These are phyloP conservation scores for Austroboletus niveus DNA, from an alignment of 1,284 basidiomycete species.

Conservation along the genomic window DNA sequence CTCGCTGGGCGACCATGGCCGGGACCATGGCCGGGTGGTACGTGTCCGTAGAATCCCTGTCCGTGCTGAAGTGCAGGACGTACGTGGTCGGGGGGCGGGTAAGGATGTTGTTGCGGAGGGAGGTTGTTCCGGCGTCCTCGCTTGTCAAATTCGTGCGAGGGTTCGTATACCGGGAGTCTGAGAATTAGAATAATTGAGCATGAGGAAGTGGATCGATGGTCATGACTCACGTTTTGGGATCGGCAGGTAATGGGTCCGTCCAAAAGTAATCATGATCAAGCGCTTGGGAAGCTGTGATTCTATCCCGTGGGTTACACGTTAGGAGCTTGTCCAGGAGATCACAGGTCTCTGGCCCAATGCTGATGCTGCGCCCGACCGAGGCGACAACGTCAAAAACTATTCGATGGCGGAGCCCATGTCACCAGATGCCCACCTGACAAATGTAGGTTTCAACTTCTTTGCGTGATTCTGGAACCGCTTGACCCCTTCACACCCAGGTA, in stretches of 20 bases:
- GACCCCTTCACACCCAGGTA: slow-evolving; percentile 82
- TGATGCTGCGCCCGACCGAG: slow-evolving; percentile 28
- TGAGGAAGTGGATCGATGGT: background rate
- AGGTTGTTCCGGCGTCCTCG: slow-evolving; percentile 55
- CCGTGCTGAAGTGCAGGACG: slow-evolving; percentile 31
- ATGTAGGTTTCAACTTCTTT: slow-evolving; percentile 55
- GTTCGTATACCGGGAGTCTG: slow-evolving; percentile 74
- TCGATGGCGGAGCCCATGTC: slow-evolving; percentile 18
- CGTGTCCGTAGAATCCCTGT: slow-evolving; percentile 28
- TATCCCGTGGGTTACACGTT: slow-evolving; percentile 87
- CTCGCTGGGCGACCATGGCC: slow-evolving; percentile 23
- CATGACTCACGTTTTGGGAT: slow-evolving; percentile 68
- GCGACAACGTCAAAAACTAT: slow-evolving; percentile 7
- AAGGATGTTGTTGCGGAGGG: slow-evolving; percentile 15
- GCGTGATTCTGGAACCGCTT: slow-evolving; percentile 54
- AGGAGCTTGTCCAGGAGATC: slow-evolving; percentile 92
- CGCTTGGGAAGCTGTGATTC: slow-evolving; percentile 86
- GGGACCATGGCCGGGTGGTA: slow-evolving; percentile 18
- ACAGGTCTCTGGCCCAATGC: slow-evolving; percentile 71
- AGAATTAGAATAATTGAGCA: slow-evolving; percentile 1
- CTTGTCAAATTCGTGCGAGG: slow-evolving; percentile 84
- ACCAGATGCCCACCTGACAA: slow-evolving; percentile 47
- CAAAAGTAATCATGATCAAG: slow-evolving; percentile 93
- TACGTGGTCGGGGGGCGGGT: slow-evolving; percentile 25
- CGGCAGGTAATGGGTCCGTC: slow-evolving; percentile 82